Evolutionary conservation across 1,284 basidiomycete genomes (phyloP), one percentile per base, ranked within the genome.

Genomic region (Pyrrhoderma noxium): DNA sequence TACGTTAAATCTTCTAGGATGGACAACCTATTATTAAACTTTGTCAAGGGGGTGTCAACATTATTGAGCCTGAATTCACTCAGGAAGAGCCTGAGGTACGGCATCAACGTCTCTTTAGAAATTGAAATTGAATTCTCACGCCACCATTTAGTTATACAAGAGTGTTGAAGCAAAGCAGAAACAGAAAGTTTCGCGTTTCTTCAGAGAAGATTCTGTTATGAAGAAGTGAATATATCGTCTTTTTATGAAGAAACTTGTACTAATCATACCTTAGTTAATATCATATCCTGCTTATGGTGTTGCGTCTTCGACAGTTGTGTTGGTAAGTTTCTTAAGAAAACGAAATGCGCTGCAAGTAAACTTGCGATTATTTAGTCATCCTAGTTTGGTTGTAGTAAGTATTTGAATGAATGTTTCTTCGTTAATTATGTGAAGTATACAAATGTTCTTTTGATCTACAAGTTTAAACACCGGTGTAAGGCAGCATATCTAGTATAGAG

Each of bases 281-380:
- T 31, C 36, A 45, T 18, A 41, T 45, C 21, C 52, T 79, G 72
- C 78, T 79, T 22, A 70, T 83, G 73, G 80, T 85, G 36, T 68
- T 85, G 19, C 78, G 82, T n/a, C 63, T 85, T 42, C 72, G 82
- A 3, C 82, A 85, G 59, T 65, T 82, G 0, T 83, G 80, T 59
- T 77, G 58, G 60, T 60, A 47, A 43, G 59, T 53, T 16, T 22
- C 3, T 22, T 9, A 8, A 18, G 47, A 3, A 19, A 18, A 39
- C 23, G 18, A 21, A 16, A 40, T 16, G 9, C n/a, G n/a, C n/a
- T n/a, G n/a, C n/a, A 22, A 36, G 27, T 31, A 31, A 31, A 46
- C 16, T 45, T 18, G 19, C n/a, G 8, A n/a, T 35, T n/a, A 2
- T 22, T 8, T 21, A 61, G 77, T 52, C 82, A 85, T 59, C 82